phyloP scores from a whole-genome alignment of 2,329 filamentous ascomycete genomes.

The Neonectria hederae region DNA sequence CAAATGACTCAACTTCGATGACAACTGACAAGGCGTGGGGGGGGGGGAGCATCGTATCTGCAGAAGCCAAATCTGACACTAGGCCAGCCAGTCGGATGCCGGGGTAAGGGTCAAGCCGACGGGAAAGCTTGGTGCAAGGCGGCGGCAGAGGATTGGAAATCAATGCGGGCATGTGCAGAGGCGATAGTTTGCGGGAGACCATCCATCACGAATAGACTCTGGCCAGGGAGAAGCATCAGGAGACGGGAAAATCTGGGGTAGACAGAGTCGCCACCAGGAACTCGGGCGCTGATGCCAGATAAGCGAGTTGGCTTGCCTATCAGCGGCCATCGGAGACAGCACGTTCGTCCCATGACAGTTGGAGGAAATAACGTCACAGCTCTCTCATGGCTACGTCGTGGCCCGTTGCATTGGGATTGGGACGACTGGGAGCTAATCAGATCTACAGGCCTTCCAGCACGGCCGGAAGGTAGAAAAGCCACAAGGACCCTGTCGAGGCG shows the following conservation, averaged over 20 bases:
- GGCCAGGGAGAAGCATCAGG: neutral
- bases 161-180: neutral
- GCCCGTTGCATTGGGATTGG: neutral
- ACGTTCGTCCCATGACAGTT: neutral
- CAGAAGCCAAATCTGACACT: neutral
- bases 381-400: constrained; percentile 28
- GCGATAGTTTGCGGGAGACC: neutral
- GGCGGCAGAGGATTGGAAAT: neutral
- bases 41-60: too few relatives aligned
- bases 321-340: neutral
- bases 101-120: neutral
- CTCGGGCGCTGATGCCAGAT: neutral
- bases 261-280: neutral
- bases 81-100: neutral
- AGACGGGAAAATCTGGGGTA: neutral
- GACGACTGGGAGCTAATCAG: constrained; percentile 5
- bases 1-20: neutral
- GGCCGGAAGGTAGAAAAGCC: neutral
- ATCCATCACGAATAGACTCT: neutral
- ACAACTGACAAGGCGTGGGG: neutral
- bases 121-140: neutral
- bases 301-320: neutral
- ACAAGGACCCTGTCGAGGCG: neutral
- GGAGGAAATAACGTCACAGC: constrained; percentile 11
- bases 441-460: neutral